A percentile compares a stretch with the other conserved stretches of the same genome.
phyloP scores from a whole-genome alignment of 1,139 yeast species.

The Debaryomycetaceae sp. region DNA sequence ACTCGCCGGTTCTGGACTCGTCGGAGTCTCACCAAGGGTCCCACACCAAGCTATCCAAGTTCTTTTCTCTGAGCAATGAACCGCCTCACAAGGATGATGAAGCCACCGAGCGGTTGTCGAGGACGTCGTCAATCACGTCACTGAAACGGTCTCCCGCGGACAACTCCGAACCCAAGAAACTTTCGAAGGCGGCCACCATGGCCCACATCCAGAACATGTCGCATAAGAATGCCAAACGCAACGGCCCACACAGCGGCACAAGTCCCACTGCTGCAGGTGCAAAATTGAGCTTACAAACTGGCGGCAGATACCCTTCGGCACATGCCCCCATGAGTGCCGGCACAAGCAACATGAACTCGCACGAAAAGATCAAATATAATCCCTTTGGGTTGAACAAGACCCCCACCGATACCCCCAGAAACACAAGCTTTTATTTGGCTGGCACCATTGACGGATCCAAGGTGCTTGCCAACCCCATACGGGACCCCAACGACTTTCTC shows the following conservation, averaged over 20 bases:
- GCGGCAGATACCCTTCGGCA: not conserved
- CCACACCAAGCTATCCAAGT: conserved; percentile 25
- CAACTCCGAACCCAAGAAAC: conserved; percentile 18
- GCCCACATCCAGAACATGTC: conserved; percentile 35
- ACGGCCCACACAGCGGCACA: conserved; percentile 1
- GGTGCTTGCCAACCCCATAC: conserved; percentile 58
- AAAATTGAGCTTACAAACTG: too few species aligned
- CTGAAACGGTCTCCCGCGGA: conserved; percentile 10
- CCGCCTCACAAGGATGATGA: conserved; percentile 6
- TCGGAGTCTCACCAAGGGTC: conserved; percentile 8
- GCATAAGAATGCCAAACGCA: conserved; percentile 23
- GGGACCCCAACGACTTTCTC: conserved; percentile 61
- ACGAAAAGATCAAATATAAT: conserved; percentile 41
- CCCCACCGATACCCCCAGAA: conserved; percentile 33
- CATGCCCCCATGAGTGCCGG: not conserved
- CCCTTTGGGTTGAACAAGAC: conserved; percentile 43
- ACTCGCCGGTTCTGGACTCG: conserved; percentile 10
- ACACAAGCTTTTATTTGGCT: conserved; percentile 37
- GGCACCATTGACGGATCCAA: conserved; percentile 35
- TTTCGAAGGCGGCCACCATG: conserved; percentile 35
- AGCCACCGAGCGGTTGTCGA: conserved; percentile 6
- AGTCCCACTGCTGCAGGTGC: too few species aligned
- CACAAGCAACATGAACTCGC: conserved; percentile 6
- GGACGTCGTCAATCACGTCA: conserved; percentile 6
- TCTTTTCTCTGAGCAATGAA: conserved; percentile 16